A percentile compares a stretch with the other conserved stretches of the same genome.
Conservation (phyloP, 2,329 filamentous ascomycete genomes). For the Aspergillus clavatus region DNA sequence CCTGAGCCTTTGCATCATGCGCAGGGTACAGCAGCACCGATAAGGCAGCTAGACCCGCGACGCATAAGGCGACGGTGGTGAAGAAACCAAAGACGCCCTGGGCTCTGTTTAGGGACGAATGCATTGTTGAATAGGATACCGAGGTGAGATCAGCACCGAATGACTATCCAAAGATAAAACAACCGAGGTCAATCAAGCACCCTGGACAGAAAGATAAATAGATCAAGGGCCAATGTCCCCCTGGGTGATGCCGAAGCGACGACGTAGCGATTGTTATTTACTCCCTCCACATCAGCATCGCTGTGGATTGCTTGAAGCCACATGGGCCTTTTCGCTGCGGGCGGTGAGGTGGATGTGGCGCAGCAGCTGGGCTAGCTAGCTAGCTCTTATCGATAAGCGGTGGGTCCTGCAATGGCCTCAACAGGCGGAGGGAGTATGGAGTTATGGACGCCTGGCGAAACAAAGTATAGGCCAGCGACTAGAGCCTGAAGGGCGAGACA, state of each 20-base stretch:
- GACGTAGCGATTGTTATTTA: not conserved
- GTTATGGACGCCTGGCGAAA: no score
- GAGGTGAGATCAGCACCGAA: not conserved
- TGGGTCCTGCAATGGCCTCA: not conserved
- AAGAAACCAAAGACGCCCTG: slow-evolving; percentile 98
- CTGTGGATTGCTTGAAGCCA: slow-evolving; percentile 11
- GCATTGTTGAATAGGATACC: slow-evolving; percentile 58
- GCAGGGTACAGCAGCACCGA: slow-evolving; percentile 64
- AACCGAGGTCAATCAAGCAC: not conserved
- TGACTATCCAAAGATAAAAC: not conserved
- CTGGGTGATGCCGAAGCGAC: not conserved
- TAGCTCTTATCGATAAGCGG: slow-evolving; percentile 15
- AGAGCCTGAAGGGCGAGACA: no score
- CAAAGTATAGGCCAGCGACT: no score
- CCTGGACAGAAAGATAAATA: not conserved
- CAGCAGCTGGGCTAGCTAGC: not conserved
- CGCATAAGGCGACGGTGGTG: slow-evolving; percentile 81
- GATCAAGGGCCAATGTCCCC: not conserved
- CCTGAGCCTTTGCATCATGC: slow-evolving; percentile 49
- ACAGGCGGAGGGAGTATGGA: not conserved
- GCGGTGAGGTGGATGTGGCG: slow-evolving; percentile 20
- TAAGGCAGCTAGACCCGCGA: slow-evolving; percentile 73
- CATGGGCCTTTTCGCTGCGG: slow-evolving; percentile 21
- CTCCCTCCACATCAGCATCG: no score
- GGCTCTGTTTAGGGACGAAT: slow-evolving; percentile 75